phyloP scores from a whole-genome alignment of 2,329 filamentous ascomycete species.

The Apiospora sp. region DNA sequence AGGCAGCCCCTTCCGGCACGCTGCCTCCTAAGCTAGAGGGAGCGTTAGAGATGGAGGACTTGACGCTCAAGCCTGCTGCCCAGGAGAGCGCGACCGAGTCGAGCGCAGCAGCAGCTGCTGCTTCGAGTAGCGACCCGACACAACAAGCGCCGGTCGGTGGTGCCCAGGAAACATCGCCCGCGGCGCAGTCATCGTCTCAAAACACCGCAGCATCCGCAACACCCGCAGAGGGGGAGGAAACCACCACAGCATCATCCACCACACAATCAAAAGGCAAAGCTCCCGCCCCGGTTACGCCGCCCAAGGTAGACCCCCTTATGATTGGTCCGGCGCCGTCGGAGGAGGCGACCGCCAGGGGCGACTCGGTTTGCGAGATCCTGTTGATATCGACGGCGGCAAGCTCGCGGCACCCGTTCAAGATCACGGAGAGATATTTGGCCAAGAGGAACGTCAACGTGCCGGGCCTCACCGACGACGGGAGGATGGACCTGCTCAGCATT shows the following conservation, averaged over 20 bases:
- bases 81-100: neutral
- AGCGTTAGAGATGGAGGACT: conserved; percentile 4
- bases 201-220: neutral
- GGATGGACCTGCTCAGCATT: conserved; percentile 83
- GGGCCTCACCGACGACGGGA: conserved; percentile 65
- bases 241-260: neutral
- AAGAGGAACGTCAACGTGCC: conserved; percentile 83
- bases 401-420: conserved; percentile 86
- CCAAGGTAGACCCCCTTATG: neutral
- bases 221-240: neutral
- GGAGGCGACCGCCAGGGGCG: neutral
- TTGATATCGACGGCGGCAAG: conserved; percentile 80
- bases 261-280: conserved; percentile 10
- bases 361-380: conserved; percentile 65
- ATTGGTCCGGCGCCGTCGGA: neutral
- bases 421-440: conserved; percentile 84
- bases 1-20: neutral
- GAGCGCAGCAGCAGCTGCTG: neutral
- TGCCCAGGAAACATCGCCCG: neutral
- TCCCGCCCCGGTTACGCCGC: neutral
- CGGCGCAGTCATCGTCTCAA: neutral
- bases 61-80: conserved; percentile 2
- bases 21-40: conserved; percentile 7
- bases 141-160: neutral
- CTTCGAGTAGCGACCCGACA: neutral